Base-by-base conservation (phyloP, 108 stramenopile species). In the Skeletonema potamos region DNA sequence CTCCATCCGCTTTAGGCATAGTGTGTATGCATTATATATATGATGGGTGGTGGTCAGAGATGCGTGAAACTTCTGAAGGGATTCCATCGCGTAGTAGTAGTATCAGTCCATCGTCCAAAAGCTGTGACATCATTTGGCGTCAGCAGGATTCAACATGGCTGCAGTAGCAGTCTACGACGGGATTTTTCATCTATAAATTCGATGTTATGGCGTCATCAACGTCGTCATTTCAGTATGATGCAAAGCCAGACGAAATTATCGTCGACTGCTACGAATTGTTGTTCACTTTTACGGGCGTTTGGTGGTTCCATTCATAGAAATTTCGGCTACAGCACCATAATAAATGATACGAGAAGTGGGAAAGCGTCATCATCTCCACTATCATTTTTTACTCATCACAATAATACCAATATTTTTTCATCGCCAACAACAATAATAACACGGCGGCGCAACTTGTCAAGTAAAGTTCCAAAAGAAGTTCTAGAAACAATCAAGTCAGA, bases 401-500 rank as follows among this genome's bases (percentile, higher is more conserved):
- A 51, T 24, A 44, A 17, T 17, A 48, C 1, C n/a, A 51, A n/a
- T 20, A 51, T 51, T 3, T 24, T 6, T 2, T 9, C 48, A 24
- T 51, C 48, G 34, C 36, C 36, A 63, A 63, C 1, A 63, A n/a
- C 24, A 51, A 43, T 8, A 43, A 66, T 24, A 36, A 58, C 66
- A 59, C 2, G 41, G 65, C 59, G 33, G 36, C 66, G 54, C 24
- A 32, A 17, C 17, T 44, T 60, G 20, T 30, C 59, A 58, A 68
- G 37, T 18, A 68, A 27, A 20, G 27, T 70, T 15, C 69, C 69
- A 61, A 70, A 60, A 61, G 59, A 61, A 61, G 58, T 48, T 2
- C 43, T 72, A 8, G 62, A 62, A 22, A 54, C 71, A 24, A 62
- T 72, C 28, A 72, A 72, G n/a, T 72, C 71, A 28, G 71, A 72